These are phyloP conservation scores for Chrysopogon serrulatus DNA, from an alignment of 176 grass and related monocot species.

Conservation along the genomic window DNA sequence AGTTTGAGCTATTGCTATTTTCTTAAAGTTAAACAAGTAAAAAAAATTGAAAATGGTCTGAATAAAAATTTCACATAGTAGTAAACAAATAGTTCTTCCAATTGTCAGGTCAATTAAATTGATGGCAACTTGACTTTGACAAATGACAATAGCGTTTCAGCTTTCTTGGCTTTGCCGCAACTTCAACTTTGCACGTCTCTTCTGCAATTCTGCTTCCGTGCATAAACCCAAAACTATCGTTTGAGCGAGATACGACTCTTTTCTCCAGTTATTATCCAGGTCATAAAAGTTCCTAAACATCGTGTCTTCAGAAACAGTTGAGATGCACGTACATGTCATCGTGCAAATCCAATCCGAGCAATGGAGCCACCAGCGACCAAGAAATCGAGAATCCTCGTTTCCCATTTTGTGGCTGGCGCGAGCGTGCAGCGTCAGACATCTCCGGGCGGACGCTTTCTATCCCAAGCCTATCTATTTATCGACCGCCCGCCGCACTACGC, in stretches of 20 bases:
- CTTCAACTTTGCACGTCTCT: neutral
- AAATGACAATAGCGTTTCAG: neutral
- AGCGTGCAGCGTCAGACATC: constrained; percentile 6
- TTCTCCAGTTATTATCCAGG: neutral
- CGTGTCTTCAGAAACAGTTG: neutral
- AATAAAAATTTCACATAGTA: neutral
- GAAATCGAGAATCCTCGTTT: neutral
- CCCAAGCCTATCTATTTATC: constrained; percentile 44
- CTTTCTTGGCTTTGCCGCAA: neutral
- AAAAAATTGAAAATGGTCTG: neutral
- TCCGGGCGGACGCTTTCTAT: constrained; percentile 12
- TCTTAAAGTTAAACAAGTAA: neutral
- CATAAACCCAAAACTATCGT: neutral
- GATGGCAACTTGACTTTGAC: neutral
- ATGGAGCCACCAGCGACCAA: neutral
- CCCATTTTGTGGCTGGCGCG: neutral
- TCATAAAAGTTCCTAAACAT: neutral
- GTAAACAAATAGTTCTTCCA: neutral
- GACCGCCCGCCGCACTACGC: constrained; percentile 3
- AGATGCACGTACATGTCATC: neutral
- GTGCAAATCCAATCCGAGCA: neutral
- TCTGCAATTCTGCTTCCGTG: neutral
- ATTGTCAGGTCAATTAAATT: neutral
- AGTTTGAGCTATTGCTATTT: neutral
- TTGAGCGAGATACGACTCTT: neutral